These are phyloP conservation scores for Chiua virens DNA, from an alignment of 768 basidiomycete genomes.

Conservation along the genomic window DNA sequence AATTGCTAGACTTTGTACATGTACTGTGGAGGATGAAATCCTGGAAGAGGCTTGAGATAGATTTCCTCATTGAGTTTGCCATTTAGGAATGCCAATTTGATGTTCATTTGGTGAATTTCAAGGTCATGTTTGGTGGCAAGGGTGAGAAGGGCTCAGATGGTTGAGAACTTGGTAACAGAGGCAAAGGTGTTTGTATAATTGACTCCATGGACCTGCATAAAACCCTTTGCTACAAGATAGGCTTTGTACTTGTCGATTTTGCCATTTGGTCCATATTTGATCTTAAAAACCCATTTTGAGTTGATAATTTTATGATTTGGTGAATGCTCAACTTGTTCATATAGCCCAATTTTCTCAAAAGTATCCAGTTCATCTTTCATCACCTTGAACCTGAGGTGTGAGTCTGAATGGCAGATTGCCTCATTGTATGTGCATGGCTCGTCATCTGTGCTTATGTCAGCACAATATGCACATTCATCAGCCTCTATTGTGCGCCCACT, in stretches of 20 bases:
- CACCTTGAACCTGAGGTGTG: too few relatives aligned
- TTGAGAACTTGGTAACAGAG: not conserved
- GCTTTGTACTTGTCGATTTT: constrained; percentile 37
- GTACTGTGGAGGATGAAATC: too few relatives aligned
- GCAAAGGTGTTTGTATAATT: constrained; percentile 32
- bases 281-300: constrained; percentile 1
- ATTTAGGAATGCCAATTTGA: constrained; percentile 22
- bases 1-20: too few relatives aligned
- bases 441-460: too few relatives aligned
- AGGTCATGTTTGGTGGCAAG: constrained; percentile 1
- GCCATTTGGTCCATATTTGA: constrained; percentile 18
- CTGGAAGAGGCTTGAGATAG: too few relatives aligned
- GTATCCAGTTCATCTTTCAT: too few relatives aligned
- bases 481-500: too few relatives aligned
- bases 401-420: too few relatives aligned
- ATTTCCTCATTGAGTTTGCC: too few relatives aligned
- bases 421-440: too few relatives aligned
- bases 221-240: constrained; percentile 39
- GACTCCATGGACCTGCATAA: constrained; percentile 30
- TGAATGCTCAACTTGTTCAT: not conserved
- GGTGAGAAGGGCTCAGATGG: not conserved
- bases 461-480: too few relatives aligned
- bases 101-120: constrained; percentile 24
- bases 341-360: not conserved
- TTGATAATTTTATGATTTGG: not conserved